A percentile compares a stretch with the other conserved stretches of the same genome.
These are phyloP conservation scores for Calonectria pseudoturangicola DNA, from an alignment of 2,329 filamentous ascomycete species.

Conservation along the genomic window DNA sequence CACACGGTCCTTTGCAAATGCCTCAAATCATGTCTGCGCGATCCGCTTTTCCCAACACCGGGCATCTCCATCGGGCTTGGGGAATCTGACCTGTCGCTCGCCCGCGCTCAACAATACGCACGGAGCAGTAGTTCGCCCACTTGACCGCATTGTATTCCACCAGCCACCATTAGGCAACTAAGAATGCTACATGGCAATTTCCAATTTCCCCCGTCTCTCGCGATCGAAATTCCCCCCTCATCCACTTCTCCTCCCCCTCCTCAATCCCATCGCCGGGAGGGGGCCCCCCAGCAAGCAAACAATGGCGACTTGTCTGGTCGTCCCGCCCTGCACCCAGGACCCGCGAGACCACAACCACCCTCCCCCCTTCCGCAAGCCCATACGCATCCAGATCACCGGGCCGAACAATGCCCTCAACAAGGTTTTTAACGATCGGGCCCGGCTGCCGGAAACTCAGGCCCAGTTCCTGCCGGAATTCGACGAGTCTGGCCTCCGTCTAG, in stretches of 20 bases:
- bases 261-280: background rate
- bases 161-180: conserved; percentile 22
- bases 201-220: background rate
- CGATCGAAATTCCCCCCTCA: background rate
- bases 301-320: conserved; percentile 7
- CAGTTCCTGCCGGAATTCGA: background rate
- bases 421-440: background rate
- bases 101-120: conserved; percentile 1
- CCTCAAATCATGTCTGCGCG: conserved; percentile 14
- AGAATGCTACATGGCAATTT: conserved; percentile 24
- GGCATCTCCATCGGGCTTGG: background rate
- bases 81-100: conserved; percentile 20
- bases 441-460: conserved; percentile 4
- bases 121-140: conserved; percentile 23
- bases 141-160: conserved; percentile 13
- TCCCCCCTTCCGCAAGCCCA: background rate
- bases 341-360: background rate
- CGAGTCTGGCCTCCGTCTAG: background rate
- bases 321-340: conserved; percentile 9
- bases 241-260: background rate
- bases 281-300: background rate
- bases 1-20: conserved; percentile 2
- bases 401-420: conserved; percentile 16
- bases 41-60: background rate
- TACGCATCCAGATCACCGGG: conserved; percentile 2